Conservation (phyloP, 805 yeast species). For the Candida ipomoeae region DNA sequence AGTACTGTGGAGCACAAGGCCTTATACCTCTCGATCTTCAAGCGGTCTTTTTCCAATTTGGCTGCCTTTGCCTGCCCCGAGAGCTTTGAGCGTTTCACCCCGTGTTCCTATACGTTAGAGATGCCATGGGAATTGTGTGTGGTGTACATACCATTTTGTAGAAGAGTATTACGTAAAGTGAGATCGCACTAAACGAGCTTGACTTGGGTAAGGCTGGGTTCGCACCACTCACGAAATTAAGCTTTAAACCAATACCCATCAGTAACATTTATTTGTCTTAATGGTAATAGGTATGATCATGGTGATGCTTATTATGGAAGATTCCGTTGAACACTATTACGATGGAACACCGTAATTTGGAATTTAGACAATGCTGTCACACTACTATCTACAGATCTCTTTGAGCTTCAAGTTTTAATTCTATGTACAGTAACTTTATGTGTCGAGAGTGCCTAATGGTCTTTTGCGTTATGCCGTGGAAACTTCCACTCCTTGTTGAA, state of each 20-base stretch:
- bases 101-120: slow-evolving; percentile 51
- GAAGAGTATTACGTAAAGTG: not conserved
- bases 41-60: slow-evolving; percentile 55
- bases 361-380: too few relatives aligned
- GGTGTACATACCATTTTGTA: slow-evolving; percentile 9
- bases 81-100: slow-evolving; percentile 57
- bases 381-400: too few relatives aligned
- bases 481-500: slow-evolving; percentile 1
- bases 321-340: too few relatives aligned
- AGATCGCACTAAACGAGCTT: not conserved
- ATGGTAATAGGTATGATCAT: too few relatives aligned
- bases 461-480: not conserved
- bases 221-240: not conserved
- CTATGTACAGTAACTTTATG: slow-evolving; percentile 1
- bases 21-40: slow-evolving; percentile 55
- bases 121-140: not conserved
- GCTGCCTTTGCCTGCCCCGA: slow-evolving; percentile 51
- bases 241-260: not conserved
- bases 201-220: not conserved
- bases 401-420: not conserved
- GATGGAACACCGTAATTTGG: too few relatives aligned
- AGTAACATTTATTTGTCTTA: not conserved
- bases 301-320: too few relatives aligned
- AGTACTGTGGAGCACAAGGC: slow-evolving; percentile 43
- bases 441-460: too few relatives aligned